Evolutionary conservation across 805 yeast genomes (phyloP).

Genomic region (Blastobotrys peoriensis): DNA sequence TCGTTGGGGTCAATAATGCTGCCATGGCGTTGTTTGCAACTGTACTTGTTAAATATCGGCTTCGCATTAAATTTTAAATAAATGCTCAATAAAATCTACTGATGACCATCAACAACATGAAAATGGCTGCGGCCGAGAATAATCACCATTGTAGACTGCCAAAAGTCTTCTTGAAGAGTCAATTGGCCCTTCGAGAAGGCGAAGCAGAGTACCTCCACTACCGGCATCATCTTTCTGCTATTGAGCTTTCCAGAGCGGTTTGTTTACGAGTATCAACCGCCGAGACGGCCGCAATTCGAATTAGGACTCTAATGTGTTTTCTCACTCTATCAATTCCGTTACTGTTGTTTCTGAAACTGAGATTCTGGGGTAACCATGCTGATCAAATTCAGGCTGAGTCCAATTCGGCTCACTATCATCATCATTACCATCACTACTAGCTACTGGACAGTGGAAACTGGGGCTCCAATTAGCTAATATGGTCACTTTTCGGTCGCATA

Average conservation of each 20-base stretch:
- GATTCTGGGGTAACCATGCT: slow-evolving; percentile 1
- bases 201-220: background rate
- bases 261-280: too few relatives aligned
- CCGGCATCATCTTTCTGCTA: background rate
- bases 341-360: background rate
- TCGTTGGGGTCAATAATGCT: slow-evolving; percentile 14
- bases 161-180: too few relatives aligned
- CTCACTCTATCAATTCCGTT: slow-evolving; percentile 2
- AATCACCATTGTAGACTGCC: too few relatives aligned
- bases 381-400: background rate
- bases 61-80: slow-evolving; percentile 10
- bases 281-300: background rate
- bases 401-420: background rate
- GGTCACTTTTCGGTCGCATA: too few relatives aligned
- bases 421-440: background rate
- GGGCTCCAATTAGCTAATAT: too few relatives aligned
- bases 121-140: too few relatives aligned
- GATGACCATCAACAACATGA: too few relatives aligned
- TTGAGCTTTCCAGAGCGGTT: background rate
- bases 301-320: background rate
- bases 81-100: too few relatives aligned
- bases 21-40: slow-evolving; percentile 19
- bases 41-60: slow-evolving; percentile 14
- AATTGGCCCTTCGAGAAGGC: background rate
- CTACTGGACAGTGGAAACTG: too few relatives aligned